phyloP scores from a whole-genome alignment of 2,329 filamentous ascomycete genomes.

The Colletotrichum eleusines region DNA sequence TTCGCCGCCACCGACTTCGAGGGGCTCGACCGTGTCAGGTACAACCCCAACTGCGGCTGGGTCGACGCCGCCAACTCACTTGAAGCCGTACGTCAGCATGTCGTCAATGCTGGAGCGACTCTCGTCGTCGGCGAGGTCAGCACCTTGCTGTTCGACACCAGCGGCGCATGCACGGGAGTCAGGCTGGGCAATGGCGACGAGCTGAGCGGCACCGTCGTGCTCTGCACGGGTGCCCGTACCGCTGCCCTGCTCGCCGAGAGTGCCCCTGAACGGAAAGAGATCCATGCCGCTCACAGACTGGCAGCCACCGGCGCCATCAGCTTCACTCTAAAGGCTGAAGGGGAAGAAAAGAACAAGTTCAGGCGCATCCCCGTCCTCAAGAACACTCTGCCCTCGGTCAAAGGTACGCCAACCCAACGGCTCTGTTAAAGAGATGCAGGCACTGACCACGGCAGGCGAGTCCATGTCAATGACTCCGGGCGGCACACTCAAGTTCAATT shows the following conservation, averaged over 20 bases:
- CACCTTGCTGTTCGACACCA: conserved; percentile 59
- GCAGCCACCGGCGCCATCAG: conserved; percentile 67
- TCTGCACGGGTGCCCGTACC: conserved; percentile 70
- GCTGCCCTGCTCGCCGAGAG: conserved; percentile 65
- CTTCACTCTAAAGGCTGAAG: conserved; percentile 55
- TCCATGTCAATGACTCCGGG: conserved; percentile 59
- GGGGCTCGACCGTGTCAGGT: conserved; percentile 65
- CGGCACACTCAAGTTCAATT: conserved; percentile 71
- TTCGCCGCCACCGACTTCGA: conserved; percentile 69
- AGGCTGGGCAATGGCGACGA: conserved; percentile 58
- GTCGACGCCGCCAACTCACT: conserved; percentile 69
- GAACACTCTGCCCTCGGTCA: conserved; percentile 56
- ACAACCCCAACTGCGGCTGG: conserved; percentile 71
- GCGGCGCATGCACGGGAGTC: conserved; percentile 63
- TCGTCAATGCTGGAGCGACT: conserved; percentile 65
- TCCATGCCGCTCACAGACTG: conserved; percentile 66
- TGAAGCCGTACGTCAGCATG: conserved; percentile 64
- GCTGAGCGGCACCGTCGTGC: conserved; percentile 63
- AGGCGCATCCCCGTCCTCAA: conserved; percentile 66
- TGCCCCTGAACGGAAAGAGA: conserved; percentile 59
- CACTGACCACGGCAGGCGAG: conserved; percentile 50
- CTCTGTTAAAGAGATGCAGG: conserved; percentile 21
- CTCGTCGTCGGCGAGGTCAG: conserved; percentile 65
- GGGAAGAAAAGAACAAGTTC: conserved; percentile 61
- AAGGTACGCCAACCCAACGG: conserved; percentile 50